Evolutionary conservation across 2,329 filamentous ascomycete species (phyloP).

Genomic region (Ceratocystis harringtonii): DNA sequence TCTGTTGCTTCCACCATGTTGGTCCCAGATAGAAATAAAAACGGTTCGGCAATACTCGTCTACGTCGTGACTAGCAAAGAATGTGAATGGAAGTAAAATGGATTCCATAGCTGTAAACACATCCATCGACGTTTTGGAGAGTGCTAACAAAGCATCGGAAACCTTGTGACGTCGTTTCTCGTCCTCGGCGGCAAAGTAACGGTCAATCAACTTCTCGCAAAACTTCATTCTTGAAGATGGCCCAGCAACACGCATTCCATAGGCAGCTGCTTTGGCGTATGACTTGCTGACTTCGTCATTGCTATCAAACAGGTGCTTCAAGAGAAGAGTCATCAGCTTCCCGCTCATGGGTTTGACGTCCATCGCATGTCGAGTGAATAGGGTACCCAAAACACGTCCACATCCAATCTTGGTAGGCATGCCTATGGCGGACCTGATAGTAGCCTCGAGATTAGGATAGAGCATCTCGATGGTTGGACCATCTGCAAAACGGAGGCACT

Average conservation of each 20-base stretch:
- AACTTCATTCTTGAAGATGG: conserved; percentile 37
- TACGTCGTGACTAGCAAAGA: conserved; percentile 72
- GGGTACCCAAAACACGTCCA: conserved; percentile 65
- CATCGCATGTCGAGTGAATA: conserved; percentile 64
- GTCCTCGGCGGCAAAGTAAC: conserved; percentile 75
- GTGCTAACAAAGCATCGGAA: conserved; percentile 66
- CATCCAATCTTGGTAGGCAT: conserved; percentile 91
- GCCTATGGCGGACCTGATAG: conserved; percentile 74
- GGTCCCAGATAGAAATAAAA: conserved; percentile 77
- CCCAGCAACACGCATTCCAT: conserved; percentile 51
- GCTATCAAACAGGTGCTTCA: conserved; percentile 71
- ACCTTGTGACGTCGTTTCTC: conserved; percentile 58
- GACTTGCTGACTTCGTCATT: conserved; percentile 88
- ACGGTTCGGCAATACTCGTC: conserved; percentile 64
- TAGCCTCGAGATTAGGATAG: conserved; percentile 55
- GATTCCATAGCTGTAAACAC: conserved; percentile 66
- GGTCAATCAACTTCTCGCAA: conserved; percentile 39
- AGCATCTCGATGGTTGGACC: conserved; percentile 60
- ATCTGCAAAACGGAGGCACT: conserved; percentile 73
- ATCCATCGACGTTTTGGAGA: conserved; percentile 79
- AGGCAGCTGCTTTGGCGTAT: conserved; percentile 76
- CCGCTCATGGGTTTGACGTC: conserved; percentile 63
- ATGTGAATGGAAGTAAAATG: conserved; percentile 70
- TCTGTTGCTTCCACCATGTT: conserved; percentile 74
- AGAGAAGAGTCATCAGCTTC: conserved; percentile 59